These are phyloP conservation scores for Citrullus mucosospermus DNA, from an alignment of 306 rosid genomes.

Conservation along the genomic window DNA sequence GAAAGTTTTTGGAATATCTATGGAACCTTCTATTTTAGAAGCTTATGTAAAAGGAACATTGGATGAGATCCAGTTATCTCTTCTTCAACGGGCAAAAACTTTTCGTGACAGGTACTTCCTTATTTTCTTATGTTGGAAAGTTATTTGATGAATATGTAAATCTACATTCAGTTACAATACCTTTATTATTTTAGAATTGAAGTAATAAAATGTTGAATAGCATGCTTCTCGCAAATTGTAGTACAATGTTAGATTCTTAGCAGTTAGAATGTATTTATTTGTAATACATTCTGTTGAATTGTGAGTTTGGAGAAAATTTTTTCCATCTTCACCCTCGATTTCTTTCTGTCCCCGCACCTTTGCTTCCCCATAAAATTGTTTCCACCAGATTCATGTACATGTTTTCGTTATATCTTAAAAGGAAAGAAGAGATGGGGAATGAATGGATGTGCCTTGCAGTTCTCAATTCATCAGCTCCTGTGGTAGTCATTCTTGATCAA, in stretches of 20 bases:
- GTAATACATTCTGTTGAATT: neutral
- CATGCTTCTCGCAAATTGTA: neutral
- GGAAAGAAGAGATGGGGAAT: too few relatives aligned
- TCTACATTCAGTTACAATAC: neutral
- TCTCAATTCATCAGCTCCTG: too few relatives aligned
- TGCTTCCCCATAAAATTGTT: too few relatives aligned
- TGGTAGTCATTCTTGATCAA: neutral
- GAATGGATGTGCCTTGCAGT: too few relatives aligned
- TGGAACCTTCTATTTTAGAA: conserved; percentile 63
- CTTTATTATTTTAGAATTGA: neutral
- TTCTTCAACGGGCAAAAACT: conserved; percentile 35
- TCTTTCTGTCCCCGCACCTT: too few relatives aligned
- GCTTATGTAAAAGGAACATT: conserved; percentile 67
- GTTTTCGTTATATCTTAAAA: too few relatives aligned
- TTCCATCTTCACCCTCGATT: neutral
- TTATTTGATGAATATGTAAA: neutral
- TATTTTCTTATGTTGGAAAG: neutral
- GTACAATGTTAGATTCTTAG: neutral
- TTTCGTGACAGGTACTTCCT: conserved; percentile 73
- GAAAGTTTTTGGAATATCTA: conserved; percentile 81
- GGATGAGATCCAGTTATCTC: conserved; percentile 62
- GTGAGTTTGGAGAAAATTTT: neutral
- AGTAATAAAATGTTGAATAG: neutral
- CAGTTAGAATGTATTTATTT: neutral
- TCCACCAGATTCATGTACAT: too few relatives aligned